A percentile compares a stretch with the other conserved stretches of the same genome.
Evolutionary conservation across 1,284 basidiomycete species (phyloP).

Genomic region (Phlebopus sp.): DNA sequence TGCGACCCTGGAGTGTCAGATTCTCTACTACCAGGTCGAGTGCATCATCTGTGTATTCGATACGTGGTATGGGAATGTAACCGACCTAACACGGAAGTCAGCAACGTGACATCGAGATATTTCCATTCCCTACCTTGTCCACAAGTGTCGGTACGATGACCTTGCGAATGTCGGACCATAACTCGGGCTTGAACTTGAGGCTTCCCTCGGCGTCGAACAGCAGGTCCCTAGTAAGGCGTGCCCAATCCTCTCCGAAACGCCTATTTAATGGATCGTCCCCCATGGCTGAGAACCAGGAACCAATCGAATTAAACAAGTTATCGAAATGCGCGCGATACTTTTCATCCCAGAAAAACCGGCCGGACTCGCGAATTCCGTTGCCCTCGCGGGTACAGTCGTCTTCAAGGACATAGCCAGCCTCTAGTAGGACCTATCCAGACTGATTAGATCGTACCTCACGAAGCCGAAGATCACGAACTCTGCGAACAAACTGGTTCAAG

Average conservation of each 20-base stretch:
- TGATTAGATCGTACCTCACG: not conserved
- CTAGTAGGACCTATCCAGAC: slow-evolving; percentile 60
- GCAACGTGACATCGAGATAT: too few species aligned
- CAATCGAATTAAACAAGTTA: slow-evolving; percentile 67
- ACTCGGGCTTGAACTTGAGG: slow-evolving; percentile 83
- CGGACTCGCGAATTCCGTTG: slow-evolving; percentile 59
- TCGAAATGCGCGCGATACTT: slow-evolving; percentile 89
- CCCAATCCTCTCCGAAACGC: slow-evolving; percentile 82
- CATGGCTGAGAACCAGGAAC: slow-evolving; percentile 80
- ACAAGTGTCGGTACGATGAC: slow-evolving; percentile 83
- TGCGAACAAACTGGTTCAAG: slow-evolving; percentile 66
- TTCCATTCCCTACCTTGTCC: slow-evolving; percentile 46
- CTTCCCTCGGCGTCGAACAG: slow-evolving; percentile 78
- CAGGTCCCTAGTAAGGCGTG: slow-evolving; percentile 78
- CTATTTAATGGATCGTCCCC: slow-evolving; percentile 82
- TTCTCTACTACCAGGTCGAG: slow-evolving; percentile 93
- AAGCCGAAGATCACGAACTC: slow-evolving; percentile 38
- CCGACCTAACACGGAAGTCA: slow-evolving; percentile 54
- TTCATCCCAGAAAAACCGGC: slow-evolving; percentile 77
- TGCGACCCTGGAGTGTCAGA: slow-evolving; percentile 82
- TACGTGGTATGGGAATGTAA: slow-evolving; percentile 87
- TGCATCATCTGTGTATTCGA: slow-evolving; percentile 88
- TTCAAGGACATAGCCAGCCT: slow-evolving; percentile 87
- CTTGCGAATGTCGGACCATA: slow-evolving; percentile 85
- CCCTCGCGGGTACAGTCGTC: slow-evolving; percentile 69